Base-by-base conservation (phyloP, 805 yeast species). In the Myxozyma neotropica region DNA sequence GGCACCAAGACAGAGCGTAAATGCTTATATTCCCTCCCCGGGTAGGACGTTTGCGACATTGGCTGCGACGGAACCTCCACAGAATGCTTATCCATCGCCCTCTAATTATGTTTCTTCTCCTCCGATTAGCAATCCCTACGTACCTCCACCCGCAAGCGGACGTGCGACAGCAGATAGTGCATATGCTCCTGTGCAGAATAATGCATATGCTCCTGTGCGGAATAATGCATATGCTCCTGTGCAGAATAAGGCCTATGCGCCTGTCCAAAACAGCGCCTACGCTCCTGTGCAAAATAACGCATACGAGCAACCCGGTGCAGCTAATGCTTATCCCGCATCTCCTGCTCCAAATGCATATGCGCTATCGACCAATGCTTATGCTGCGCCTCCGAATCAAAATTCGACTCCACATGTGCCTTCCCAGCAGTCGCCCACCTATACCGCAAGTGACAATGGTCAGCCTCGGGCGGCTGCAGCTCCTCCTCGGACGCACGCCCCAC, bases 21-120 rank as follows among this genome's bases (percentile, higher is more conserved):
- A 48, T 15, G 55, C 45, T 2, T 53, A 53, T 39, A 35, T 45
- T 17, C 51, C 57, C 3, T 38, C 49, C 1, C 46, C 48, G 27
- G 54, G 31, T 35, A 21, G 26, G 5, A 17, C 43, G 2, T 40
- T 38, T 27, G 29, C 49, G 23, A 4, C 31, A 12, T 27, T 36
- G 21, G 33, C 55, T 15, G 26, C 47, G 6, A 31, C 43, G 7
- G 45, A 39, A 38, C 39, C 33, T 4, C 19, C 54, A 10, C 26
- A 29, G 43, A 27, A 39, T 23, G 46, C 36, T 5, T 38, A 33
- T 24, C 24, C 49, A 17, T 38, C 53, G 26, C 45, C 49, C 4
- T 17, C 44, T 24, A 31, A 13, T 19, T 13, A 27, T 17, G 19
- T 46, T 1, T 33, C 44, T 3, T 24, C 46, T 27, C 21, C 55